Conservation (phyloP, 495 filamentous ascomycete genomes). For the Bathelium albidoporum region DNA sequence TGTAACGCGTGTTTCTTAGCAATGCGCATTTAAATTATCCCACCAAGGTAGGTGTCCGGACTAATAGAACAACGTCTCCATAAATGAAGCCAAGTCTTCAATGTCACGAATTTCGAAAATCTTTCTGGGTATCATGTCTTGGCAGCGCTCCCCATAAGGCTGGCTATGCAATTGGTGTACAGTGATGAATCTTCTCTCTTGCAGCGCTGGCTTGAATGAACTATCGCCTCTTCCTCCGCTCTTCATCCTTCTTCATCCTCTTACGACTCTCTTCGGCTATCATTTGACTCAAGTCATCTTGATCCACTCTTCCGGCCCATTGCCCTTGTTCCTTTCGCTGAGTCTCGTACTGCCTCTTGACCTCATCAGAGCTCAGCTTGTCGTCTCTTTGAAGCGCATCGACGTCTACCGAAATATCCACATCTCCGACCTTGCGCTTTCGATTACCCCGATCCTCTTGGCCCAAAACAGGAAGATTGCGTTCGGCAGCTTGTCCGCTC, state of each 20-base stretch:
- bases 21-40: no score
- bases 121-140: conserved; percentile 5
- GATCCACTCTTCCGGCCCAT: conserved; percentile 54
- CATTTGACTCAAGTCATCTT: conserved; percentile 94
- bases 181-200: conserved; percentile 1
- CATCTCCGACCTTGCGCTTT: conserved; percentile 89
- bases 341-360: conserved; percentile 67
- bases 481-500: conserved; percentile 37
- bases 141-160: not conserved
- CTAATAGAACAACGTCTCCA: not conserved
- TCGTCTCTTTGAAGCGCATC: conserved; percentile 61
- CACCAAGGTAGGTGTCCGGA: not conserved
- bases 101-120: not conserved
- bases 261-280: conserved; percentile 90
- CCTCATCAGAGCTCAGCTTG: conserved; percentile 56
- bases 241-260: conserved; percentile 74
- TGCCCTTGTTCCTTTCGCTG: conserved; percentile 62
- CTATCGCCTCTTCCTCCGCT: conserved; percentile 47
- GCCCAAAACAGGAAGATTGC: conserved; percentile 60
- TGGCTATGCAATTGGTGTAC: conserved; percentile 3
- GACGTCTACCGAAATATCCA: conserved; percentile 83
- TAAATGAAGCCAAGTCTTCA: not conserved
- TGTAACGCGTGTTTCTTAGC: not conserved
- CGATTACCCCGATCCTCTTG: conserved; percentile 64
- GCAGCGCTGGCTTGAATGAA: not conserved